Evolutionary conservation across 2,329 filamentous ascomycete genomes (phyloP).

Genomic region (Phymatotrichopsis omnivora): DNA sequence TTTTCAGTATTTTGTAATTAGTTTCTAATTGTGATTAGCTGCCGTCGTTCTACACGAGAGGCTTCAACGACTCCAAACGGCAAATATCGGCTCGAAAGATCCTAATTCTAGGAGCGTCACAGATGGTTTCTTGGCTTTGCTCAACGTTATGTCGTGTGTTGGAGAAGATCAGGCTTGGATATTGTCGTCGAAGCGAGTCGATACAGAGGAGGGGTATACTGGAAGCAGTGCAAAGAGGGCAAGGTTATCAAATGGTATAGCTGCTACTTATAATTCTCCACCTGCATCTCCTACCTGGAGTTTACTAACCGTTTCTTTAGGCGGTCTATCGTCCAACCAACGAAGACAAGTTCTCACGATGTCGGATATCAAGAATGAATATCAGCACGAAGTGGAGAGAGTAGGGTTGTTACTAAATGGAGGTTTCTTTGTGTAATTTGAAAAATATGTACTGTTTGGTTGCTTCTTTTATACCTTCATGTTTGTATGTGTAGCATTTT

Average conservation of each 20-base stretch:
- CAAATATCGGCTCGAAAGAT: slow-evolving; percentile 50
- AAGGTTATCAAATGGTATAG: slow-evolving; percentile 17
- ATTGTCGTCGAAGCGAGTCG: slow-evolving; percentile 42
- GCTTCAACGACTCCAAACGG: slow-evolving; percentile 50
- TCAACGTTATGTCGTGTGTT: slow-evolving; percentile 85
- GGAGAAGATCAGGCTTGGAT: slow-evolving; percentile 75
- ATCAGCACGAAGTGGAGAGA: slow-evolving; percentile 80
- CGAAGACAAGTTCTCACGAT: slow-evolving; percentile 75
- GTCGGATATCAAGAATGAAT: slow-evolving; percentile 76
- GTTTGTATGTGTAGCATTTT: too few relatives aligned
- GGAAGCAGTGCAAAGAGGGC: slow-evolving; percentile 22
- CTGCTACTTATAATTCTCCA: slow-evolving; percentile 16
- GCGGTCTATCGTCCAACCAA: slow-evolving; percentile 32
- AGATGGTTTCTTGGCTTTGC: slow-evolving; percentile 75
- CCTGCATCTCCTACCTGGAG: slow-evolving; percentile 24
- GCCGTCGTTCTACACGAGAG: slow-evolving; percentile 53
- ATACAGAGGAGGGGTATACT: slow-evolving; percentile 36
- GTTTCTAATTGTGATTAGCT: slow-evolving; percentile 34
- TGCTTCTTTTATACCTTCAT: too few relatives aligned
- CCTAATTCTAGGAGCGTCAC: slow-evolving; percentile 43
- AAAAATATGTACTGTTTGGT: slow-evolving; percentile 1
- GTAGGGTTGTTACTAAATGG: slow-evolving; percentile 25
- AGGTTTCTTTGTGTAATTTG: slow-evolving; percentile 26
- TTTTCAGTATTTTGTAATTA: neutral
- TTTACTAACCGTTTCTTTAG: slow-evolving; percentile 23